Evolutionary conservation across 2,329 filamentous ascomycete genomes (phyloP).

Genomic region (Trichoderma aggressivum): DNA sequence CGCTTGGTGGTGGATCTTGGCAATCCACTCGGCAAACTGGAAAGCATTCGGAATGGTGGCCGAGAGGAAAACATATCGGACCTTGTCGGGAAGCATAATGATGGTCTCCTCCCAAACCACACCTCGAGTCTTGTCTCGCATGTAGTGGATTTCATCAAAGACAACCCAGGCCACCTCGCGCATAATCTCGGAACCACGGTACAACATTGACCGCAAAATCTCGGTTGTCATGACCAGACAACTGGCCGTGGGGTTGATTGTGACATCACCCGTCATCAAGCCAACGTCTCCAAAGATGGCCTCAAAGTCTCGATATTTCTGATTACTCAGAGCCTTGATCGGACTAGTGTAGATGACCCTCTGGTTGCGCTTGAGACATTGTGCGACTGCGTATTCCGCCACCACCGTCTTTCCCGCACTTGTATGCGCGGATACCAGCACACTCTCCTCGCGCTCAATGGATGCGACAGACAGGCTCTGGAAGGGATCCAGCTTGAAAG

Average conservation of each 20-base stretch:
- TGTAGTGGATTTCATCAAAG: conserved; percentile 98
- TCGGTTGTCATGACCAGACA: conserved; percentile 99
- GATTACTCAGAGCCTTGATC: conserved; percentile 97
- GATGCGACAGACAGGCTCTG: conserved; percentile 92
- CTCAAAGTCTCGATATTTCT: conserved; percentile 96
- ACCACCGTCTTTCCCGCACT: conserved; percentile 98
- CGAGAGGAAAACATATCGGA: conserved; percentile 96
- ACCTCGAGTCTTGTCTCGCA: conserved; percentile 89
- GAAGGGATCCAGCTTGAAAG: conserved; percentile 94
- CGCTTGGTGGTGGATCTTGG: conserved; percentile 94
- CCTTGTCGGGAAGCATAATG: conserved; percentile 95
- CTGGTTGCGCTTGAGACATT: conserved; percentile 95
- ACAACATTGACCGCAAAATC: conserved; percentile 98
- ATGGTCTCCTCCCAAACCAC: conserved; percentile 99
- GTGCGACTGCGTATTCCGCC: conserved; percentile 95
- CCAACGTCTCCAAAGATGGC: conserved; percentile 96
- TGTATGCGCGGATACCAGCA: conserved; percentile 94
- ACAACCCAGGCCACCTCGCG: conserved; percentile 98
- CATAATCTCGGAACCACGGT: conserved; percentile 98
- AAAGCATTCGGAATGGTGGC: conserved; percentile 98
- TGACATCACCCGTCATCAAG: conserved; percentile 98
- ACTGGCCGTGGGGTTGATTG: conserved; percentile 96
- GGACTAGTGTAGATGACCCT: conserved; percentile 98
- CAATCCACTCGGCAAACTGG: conserved; percentile 99
- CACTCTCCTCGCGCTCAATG: conserved; percentile 93